Evolutionary conservation across 495 filamentous ascomycete genomes (phyloP).

Genomic region (Cladorrhinum samala): DNA sequence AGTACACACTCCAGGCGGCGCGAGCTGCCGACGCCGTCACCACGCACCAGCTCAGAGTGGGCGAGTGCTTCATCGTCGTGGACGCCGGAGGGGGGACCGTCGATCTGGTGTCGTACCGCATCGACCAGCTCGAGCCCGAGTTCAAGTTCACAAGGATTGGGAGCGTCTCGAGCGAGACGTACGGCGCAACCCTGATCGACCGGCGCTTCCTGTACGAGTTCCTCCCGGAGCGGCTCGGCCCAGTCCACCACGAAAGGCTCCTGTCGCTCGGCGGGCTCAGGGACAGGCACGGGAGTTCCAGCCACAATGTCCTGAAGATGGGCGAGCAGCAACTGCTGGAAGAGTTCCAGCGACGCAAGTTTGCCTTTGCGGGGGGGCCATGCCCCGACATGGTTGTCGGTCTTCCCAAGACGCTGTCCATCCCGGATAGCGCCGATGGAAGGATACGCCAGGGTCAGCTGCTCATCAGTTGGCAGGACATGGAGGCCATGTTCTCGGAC

Average conservation of each 20-base stretch:
- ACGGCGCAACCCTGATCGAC: background rate
- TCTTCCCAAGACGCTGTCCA: background rate
- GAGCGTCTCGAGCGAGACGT: background rate
- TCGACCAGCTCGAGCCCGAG: conserved; percentile 3
- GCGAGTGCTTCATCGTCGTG: conserved; percentile 16
- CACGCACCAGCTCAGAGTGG: background rate
- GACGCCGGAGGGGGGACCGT: conserved; percentile 20
- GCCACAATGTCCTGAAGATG: conserved; percentile 1
- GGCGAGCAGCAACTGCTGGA: background rate
- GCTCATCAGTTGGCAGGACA: background rate
- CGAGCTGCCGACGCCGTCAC: background rate
- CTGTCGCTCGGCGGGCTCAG: background rate
- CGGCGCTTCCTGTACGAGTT: background rate
- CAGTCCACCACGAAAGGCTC: background rate
- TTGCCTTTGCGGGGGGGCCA: background rate
- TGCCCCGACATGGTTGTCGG: background rate
- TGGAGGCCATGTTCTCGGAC: conserved; percentile 11
- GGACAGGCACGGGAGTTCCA: background rate
- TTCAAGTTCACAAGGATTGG: conserved; percentile 5
- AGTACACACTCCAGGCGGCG: conserved; percentile 9
- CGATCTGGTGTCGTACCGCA: conserved; percentile 11
- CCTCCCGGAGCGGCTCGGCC: background rate
- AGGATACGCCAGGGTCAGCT: background rate
- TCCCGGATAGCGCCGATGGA: background rate
- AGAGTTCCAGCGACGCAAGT: background rate